phyloP scores from a whole-genome alignment of 2,329 filamentous ascomycete species.

The Fusarium agapanthi region DNA sequence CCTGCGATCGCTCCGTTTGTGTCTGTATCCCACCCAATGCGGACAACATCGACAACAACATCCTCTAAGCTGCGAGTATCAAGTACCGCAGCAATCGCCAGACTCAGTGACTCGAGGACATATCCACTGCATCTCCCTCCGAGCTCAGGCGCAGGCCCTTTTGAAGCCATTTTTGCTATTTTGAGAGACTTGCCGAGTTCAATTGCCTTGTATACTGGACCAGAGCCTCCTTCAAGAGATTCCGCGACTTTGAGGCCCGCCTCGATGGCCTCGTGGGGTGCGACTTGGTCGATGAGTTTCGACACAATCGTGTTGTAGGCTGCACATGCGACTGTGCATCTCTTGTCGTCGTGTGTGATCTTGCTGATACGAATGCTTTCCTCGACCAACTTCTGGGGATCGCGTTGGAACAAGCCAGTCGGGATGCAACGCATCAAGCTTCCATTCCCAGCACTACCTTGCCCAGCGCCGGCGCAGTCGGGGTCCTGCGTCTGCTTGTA shows the following conservation, averaged over 20 bases:
- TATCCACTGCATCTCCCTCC: constrained; percentile 48
- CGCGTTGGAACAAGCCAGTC: constrained; percentile 51
- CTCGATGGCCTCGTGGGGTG: constrained; percentile 41
- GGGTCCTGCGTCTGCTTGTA: constrained; percentile 39
- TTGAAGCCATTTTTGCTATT: constrained; percentile 42
- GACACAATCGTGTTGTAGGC: constrained; percentile 52
- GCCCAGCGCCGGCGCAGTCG: constrained; percentile 48
- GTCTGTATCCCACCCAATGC: constrained; percentile 56
- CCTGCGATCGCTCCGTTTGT: constrained; percentile 58
- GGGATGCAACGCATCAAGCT: constrained; percentile 59
- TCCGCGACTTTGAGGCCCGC: constrained; percentile 38
- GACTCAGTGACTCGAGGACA: constrained; percentile 53
- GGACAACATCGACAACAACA: constrained; percentile 56
- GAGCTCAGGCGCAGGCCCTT: constrained; percentile 44
- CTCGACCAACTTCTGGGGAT: constrained; percentile 37
- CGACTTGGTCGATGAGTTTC: constrained; percentile 42
- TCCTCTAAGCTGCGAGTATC: constrained; percentile 53
- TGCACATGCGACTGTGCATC: constrained; percentile 50
- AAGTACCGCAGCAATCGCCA: constrained; percentile 54
- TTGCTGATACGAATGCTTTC: constrained; percentile 51
- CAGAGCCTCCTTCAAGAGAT: constrained; percentile 32
- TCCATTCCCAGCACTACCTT: constrained; percentile 54
- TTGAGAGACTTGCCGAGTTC: constrained; percentile 40
- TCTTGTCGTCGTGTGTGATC: constrained; percentile 51
- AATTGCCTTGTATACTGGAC: constrained; percentile 40